Percentiles rank a stretch among this genome's conserved stretches.
Evolutionary conservation across 2,329 filamentous ascomycete genomes (phyloP).

Genomic region (Epicoccum nigrum): DNA sequence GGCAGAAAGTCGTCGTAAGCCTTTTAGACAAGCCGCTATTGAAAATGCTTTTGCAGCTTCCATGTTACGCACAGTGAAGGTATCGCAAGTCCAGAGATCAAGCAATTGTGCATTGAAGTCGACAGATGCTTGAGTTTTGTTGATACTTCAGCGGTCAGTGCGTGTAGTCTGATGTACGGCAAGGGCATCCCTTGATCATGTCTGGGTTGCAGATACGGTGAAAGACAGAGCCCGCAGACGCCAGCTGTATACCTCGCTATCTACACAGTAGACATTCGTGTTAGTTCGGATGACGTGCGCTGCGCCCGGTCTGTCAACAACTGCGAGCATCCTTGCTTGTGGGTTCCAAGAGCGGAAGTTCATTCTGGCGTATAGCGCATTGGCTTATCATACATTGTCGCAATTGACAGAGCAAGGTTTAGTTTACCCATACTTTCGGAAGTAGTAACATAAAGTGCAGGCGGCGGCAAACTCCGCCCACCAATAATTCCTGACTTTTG

Average conservation of each 20-base stretch:
- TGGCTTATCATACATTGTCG: not conserved
- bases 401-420: too few species aligned
- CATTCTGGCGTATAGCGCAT: not conserved
- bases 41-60: constrained; percentile 4
- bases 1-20: constrained; percentile 13
- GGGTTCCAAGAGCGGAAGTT: not conserved
- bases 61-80: not conserved
- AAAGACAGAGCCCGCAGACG: too few species aligned
- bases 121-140: constrained; percentile 1
- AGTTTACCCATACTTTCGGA: too few species aligned
- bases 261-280: not conserved
- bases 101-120: constrained; percentile 1
- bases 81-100: not conserved
- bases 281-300: not conserved
- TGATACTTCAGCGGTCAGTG: too few species aligned
- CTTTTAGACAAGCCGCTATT: constrained; percentile 9
- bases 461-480: too few species aligned
- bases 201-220: too few species aligned
- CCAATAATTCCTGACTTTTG: too few species aligned
- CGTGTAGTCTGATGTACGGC: too few species aligned
- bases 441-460: too few species aligned
- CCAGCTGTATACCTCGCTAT: not conserved
- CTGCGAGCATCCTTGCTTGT: not conserved
- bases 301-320: not conserved
- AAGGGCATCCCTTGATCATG: too few species aligned